Base-by-base conservation (phyloP, 495 filamentous ascomycete species). In the Recurvomyces mirabilis region DNA sequence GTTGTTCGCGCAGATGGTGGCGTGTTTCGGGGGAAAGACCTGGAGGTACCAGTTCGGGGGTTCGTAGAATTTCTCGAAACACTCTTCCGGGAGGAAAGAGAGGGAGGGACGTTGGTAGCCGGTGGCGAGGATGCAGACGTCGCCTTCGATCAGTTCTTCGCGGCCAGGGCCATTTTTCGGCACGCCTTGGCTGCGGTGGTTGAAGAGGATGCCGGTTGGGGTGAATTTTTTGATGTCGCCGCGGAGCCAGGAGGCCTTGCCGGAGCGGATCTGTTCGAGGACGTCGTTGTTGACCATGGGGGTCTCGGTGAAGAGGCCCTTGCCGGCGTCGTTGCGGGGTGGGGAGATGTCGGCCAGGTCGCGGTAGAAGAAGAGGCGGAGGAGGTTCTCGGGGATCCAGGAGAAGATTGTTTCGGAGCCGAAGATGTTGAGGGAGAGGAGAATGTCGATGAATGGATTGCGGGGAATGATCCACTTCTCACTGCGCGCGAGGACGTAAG, bases 401-500 rank as follows among this genome's bases (percentile, higher is more conserved):
- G 80, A 82, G 36, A 87, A 58, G 1, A 69, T 57, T 0, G 80
- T 86, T 63, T 91, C 82, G 50, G 79, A 71, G 5, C 86, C 84
- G 49, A 87, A 81, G 43, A 89, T 72, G 56, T 93, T 93, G 46
- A 84, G 60, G 0, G 81, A 70, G 10, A 93, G 68, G 17, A 91
- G 67, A 6, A 77, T 69, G 57, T 91, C 81, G 24, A 87, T 67
- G 12, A 89, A 29, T 2, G 81, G 65, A 51, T 88, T 87, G 12
- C 86, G 75, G 2, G 84, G 86, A 42, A 91, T 88, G 40, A 91
- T 42, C 85, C 85, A 91, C 65, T 91, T 91, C 55, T 91, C 85
- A 19, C 75, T 79, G 13, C 85, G 73, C 1, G 84, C 77, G 4
- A 91, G 70, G 14, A 93, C 75, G 49, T 80, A 77, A 1, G 82